phyloP scores from a whole-genome alignment of 768 basidiomycete genomes.

The Lactarius pseudohatsudake region DNA sequence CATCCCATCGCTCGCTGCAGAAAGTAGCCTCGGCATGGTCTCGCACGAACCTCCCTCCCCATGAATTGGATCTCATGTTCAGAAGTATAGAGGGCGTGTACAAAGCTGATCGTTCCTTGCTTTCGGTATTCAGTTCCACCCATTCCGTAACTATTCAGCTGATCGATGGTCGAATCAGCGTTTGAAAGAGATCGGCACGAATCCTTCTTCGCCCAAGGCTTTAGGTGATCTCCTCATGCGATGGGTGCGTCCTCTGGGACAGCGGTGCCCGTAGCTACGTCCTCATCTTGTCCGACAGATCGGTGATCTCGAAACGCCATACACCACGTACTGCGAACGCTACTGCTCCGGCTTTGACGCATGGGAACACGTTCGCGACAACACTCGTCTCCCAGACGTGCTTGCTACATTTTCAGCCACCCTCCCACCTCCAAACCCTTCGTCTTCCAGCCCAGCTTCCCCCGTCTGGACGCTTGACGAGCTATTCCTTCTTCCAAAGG shows the following conservation, averaged over 20 bases:
- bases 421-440: constrained; percentile 54
- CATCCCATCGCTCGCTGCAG: constrained; percentile 42
- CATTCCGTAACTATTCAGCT: constrained; percentile 22
- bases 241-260: constrained; percentile 65
- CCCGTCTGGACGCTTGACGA: constrained; percentile 79
- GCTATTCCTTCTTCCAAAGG: constrained; percentile 83
- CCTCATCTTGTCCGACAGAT: constrained; percentile 53
- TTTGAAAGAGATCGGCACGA: constrained; percentile 91
- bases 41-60: constrained; percentile 88
- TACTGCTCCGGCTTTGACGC: constrained; percentile 77
- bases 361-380: constrained; percentile 79
- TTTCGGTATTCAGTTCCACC: constrained; percentile 48
- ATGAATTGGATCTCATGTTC: constrained; percentile 91
- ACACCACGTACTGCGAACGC: constrained; percentile 73
- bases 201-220: constrained; percentile 89
- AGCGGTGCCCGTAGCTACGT: constrained; percentile 8
- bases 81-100: constrained; percentile 89
- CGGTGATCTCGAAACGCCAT: constrained; percentile 86
- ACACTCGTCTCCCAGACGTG: constrained; percentile 65
- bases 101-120: constrained; percentile 82
- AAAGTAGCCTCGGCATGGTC: constrained; percentile 99
- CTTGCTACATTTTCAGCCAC: constrained; percentile 66
- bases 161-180: constrained; percentile 49
- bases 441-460: constrained; percentile 39
- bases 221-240: constrained; percentile 95